Evolutionary conservation across 164 flowering plant species (phyloP).

Genomic region (Sextonia rubra): DNA sequence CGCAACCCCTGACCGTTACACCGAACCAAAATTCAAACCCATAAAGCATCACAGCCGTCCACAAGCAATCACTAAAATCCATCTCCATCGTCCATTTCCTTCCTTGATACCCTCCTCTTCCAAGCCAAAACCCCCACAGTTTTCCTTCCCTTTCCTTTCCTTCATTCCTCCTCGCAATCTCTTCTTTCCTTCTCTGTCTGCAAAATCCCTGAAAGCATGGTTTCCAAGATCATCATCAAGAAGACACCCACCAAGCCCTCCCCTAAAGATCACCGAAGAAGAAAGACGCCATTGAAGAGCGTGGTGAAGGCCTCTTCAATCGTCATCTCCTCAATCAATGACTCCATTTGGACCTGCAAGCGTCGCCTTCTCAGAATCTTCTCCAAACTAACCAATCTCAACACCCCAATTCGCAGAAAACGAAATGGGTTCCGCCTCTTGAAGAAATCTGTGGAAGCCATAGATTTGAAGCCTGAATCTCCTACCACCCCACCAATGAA

Average conservation of each 20-base stretch:
- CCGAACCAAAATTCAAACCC: constrained; percentile 40
- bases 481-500: constrained; percentile 10
- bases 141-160: too few species aligned
- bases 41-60: constrained; percentile 5
- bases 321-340: constrained; percentile 54
- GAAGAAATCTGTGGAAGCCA: constrained; percentile 14
- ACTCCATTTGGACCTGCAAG: constrained; percentile 53
- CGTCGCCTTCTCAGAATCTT: constrained; percentile 65
- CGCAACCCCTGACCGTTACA: constrained; percentile 28
- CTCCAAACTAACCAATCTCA: constrained; percentile 39
- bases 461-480: not conserved
- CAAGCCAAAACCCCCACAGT: not conserved
- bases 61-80: not conserved
- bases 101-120: not conserved
- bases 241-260: constrained; percentile 44
- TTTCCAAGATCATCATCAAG: constrained; percentile 45
- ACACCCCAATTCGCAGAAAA: constrained; percentile 38
- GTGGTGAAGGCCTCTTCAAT: constrained; percentile 33
- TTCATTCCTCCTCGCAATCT: not conserved
- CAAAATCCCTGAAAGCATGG: constrained; percentile 40
- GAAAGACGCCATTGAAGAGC: constrained; percentile 24
- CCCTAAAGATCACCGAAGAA: constrained; percentile 40
- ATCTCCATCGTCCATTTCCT: constrained; percentile 6
- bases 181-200: constrained; percentile 1
- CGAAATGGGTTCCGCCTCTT: constrained; percentile 35